Evolutionary conservation across 352 stramenopile genomes (phyloP).

Genomic region (Phytopythium kandeliae): DNA sequence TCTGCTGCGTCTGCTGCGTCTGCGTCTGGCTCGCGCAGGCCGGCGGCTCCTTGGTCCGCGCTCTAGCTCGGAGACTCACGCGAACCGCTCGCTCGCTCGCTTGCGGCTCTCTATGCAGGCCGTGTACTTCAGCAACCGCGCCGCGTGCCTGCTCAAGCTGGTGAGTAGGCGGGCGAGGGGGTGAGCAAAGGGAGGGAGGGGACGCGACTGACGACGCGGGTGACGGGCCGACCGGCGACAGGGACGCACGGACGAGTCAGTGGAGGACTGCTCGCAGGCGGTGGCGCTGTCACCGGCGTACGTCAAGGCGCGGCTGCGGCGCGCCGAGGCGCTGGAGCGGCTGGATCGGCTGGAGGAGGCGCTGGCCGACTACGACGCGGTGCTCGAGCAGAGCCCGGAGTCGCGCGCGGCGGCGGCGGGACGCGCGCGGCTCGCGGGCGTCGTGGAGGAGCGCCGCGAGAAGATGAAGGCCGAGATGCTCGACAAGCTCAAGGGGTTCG

Average conservation of each 20-base stretch:
- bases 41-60: too few species aligned
- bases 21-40: too few species aligned
- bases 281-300: constrained; percentile 95
- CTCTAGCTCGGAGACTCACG: too few species aligned
- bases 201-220: neutral
- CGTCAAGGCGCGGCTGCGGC: constrained; percentile 92
- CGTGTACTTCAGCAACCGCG: constrained; percentile 85
- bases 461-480: constrained; percentile 99
- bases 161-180: too few species aligned
- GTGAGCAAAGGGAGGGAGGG: too few species aligned
- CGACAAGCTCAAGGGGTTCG: constrained; percentile 97
- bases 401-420: constrained; percentile 43
- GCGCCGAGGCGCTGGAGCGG: constrained; percentile 90
- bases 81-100: too few species aligned
- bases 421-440: constrained; percentile 79
- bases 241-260: constrained; percentile 79
- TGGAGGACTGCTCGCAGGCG: constrained; percentile 93
- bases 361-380: constrained; percentile 83
- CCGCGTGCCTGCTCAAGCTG: constrained; percentile 67
- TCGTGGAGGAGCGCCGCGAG: constrained; percentile 93
- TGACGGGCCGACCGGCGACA: constrained; percentile 7
- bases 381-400: constrained; percentile 91
- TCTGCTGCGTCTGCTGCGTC: too few species aligned
- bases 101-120: constrained; percentile 45
- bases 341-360: constrained; percentile 93